These are phyloP conservation scores for Oryza punctata DNA, from an alignment of 176 grass and related monocot genomes.

Conservation along the genomic window DNA sequence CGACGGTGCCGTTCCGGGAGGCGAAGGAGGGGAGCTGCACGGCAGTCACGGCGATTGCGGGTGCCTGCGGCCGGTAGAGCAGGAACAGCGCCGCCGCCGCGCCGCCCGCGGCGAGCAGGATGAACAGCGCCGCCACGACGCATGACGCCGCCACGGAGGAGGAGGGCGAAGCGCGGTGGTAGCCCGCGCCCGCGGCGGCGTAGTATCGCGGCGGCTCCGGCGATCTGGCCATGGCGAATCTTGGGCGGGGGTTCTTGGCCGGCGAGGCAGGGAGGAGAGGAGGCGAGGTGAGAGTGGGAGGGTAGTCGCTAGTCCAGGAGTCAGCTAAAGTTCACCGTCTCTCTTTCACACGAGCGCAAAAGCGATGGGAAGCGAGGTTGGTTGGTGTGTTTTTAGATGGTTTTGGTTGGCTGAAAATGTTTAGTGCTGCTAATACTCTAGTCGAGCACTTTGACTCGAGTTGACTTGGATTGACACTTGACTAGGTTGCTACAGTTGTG, in stretches of 20 bases:
- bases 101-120: conserved; percentile 45
- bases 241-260: neutral
- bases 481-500: too few species aligned
- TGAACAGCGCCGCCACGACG: conserved; percentile 54
- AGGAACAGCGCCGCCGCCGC: conserved; percentile 59
- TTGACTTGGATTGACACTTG: neutral
- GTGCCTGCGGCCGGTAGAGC: conserved; percentile 62
- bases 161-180: conserved; percentile 13
- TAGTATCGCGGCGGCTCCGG: conserved; percentile 34
- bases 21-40: conserved; percentile 67
- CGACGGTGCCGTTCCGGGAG: conserved; percentile 59
- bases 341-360: neutral
- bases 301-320: neutral
- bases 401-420: neutral
- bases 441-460: neutral
- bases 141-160: conserved; percentile 60
- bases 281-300: neutral
- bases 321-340: neutral
- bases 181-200: conserved; percentile 28
- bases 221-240: conserved; percentile 44
- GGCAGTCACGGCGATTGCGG: conserved; percentile 55
- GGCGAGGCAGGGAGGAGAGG: neutral
- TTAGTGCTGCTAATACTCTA: too few species aligned
- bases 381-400: neutral
- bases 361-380: conserved; percentile 18